Base-by-base conservation (phyloP, 1,284 basidiomycete genomes). In the Tranzscheliella williamsii region DNA sequence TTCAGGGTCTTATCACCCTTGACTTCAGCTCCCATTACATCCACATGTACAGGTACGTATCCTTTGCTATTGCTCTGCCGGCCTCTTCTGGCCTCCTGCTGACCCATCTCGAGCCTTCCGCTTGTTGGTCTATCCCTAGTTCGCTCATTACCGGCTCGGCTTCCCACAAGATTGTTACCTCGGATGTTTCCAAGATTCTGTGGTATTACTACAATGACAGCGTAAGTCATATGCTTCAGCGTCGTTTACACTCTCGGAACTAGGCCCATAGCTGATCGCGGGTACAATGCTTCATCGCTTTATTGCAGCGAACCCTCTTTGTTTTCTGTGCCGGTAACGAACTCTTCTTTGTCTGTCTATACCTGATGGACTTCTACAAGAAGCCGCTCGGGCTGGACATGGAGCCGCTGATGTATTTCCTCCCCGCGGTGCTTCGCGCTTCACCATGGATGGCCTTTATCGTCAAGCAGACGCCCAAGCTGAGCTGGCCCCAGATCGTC, bases 21-120 rank as follows among this genome's bases (percentile, higher is more conserved):
- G 95, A 99, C 80, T 99, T 99, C 79, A 88, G 88, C 64, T 94
- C 91, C 72, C 94, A 99, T 79, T 99, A 97, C 81, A 97, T 99
- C 85, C 95, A 98, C 81, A 99, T 99, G 94, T 96, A 97, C 81
- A 94, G 91, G 92, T 92, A 71, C 53, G 84, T 79, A 24, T n/a
- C 9, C 22, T 33, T 24, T 30, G 37, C 23, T 44, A 27, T 38
- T 22, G 16, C 48, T 33, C 20, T 8, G 18, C n/a, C 17, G 13
- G 42, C 24, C 30, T 12, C 6, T 16, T 17, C 44, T 29, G 11
- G n/a, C 27, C 27, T 29, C 9, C 27, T 29, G 26, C 26, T 29
- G n/a, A 29, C 26, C 9, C 9, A 9, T 29, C 9, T n/a, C 9
- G 9, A 29, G n/a, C 23, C 15, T 39, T 16, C 17, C 17, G n/a